phyloP scores from a whole-genome alignment of 2,329 filamentous ascomycete genomes.

The Drechslerella coelobrocha region DNA sequence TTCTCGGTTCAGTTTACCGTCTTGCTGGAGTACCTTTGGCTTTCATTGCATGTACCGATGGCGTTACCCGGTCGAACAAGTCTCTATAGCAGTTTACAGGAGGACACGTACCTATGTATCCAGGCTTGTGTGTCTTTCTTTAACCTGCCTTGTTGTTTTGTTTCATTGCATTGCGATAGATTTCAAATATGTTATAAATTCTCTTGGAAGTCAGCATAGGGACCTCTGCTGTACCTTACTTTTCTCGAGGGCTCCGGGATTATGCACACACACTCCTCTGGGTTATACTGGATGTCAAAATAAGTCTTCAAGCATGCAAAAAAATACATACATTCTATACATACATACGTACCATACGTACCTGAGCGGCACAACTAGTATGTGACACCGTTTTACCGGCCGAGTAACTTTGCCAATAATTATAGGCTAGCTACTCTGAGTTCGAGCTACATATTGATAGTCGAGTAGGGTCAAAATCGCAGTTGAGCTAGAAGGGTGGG shows the following conservation, averaged over 20 bases:
- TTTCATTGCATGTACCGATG: constrained; percentile 44
- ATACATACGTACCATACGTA: constrained; percentile 28
- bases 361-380: constrained; percentile 26
- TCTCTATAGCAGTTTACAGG: constrained; percentile 14
- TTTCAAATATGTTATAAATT: constrained; percentile 19
- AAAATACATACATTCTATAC: background rate
- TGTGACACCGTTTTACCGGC: constrained; percentile 6
- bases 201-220: background rate
- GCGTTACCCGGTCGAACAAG: constrained; percentile 35
- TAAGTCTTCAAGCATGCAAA: background rate
- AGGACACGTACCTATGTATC: constrained; percentile 20
- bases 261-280: too few species aligned
- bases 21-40: constrained; percentile 34
- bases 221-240: background rate
- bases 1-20: constrained; percentile 4
- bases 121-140: constrained; percentile 6
- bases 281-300: background rate
- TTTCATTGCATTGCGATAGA: constrained; percentile 5
- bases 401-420: background rate
- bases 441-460: background rate
- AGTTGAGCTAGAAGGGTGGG: background rate
- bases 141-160: constrained; percentile 1
- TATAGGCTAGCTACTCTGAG: background rate
- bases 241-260: background rate
- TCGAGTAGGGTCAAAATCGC: background rate